phyloP scores from a whole-genome alignment of 371 early-diverging fungal species.

The Mucor irregularis region DNA sequence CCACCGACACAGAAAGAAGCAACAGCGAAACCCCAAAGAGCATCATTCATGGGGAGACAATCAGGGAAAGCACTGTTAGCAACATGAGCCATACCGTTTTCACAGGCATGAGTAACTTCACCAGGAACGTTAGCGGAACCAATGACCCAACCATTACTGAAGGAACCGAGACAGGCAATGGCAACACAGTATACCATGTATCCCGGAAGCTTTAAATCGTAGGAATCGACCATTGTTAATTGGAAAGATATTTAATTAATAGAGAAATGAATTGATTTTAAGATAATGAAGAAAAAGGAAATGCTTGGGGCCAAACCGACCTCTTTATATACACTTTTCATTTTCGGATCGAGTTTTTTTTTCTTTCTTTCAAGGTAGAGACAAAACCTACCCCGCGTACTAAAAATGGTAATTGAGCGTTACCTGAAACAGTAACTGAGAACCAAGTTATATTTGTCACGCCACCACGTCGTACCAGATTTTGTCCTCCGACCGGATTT shows the following conservation, averaged over 20 bases:
- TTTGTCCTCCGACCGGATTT: too few relatives aligned
- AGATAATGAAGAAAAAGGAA: background rate
- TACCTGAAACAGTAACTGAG: too few relatives aligned
- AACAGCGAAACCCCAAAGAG: slow-evolving; percentile 57
- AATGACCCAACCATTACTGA: slow-evolving; percentile 47
- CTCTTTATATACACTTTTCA: background rate
- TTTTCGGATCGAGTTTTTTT: background rate
- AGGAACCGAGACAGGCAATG: slow-evolving; percentile 36
- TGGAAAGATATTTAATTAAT: background rate
- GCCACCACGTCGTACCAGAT: too few relatives aligned
- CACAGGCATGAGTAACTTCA: slow-evolving; percentile 27
- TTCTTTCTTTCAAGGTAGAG: too few relatives aligned
- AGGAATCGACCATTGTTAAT: slow-evolving; percentile 17
- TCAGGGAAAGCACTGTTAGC: slow-evolving; percentile 21
- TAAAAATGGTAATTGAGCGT: too few relatives aligned
- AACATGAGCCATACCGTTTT: slow-evolving; percentile 15
- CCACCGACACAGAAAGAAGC: slow-evolving; percentile 74
- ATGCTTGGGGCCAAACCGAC: too few relatives aligned
- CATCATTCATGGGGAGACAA: slow-evolving; percentile 31
- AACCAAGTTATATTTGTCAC: too few relatives aligned
- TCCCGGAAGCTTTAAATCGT: slow-evolving; percentile 30
- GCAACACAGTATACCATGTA: slow-evolving; percentile 47
- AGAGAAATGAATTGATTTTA: background rate
- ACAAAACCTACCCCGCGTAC: too few relatives aligned
- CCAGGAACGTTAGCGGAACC: slow-evolving; percentile 52